Percentiles rank a stretch among this genome's conserved stretches.
These are phyloP conservation scores for Candida sanyaensis DNA, from an alignment of 1,139 yeast species.

Conservation along the genomic window DNA sequence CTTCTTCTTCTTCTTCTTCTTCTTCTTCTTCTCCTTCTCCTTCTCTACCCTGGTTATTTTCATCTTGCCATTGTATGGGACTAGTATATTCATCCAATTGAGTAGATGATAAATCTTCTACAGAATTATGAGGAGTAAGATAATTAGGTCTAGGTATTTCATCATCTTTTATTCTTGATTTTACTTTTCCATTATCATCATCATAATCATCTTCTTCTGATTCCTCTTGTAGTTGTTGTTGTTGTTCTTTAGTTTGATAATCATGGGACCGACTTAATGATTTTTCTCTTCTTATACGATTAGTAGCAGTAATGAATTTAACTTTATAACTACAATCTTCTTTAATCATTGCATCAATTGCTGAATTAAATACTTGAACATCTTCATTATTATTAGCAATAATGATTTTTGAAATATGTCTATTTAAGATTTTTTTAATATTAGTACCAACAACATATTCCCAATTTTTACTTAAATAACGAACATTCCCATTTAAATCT, in stretches of 20 bases:
- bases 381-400: constrained; percentile 67
- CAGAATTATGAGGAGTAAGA: constrained; percentile 31
- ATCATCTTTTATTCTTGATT: not conserved
- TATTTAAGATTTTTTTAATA: constrained; percentile 52
- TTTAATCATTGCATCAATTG: constrained; percentile 66
- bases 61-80: constrained; percentile 6
- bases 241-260: too few relatives aligned
- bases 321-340: constrained; percentile 82
- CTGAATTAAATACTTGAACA: constrained; percentile 65
- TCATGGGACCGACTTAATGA: constrained; percentile 4
- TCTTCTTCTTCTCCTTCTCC: too few relatives aligned
- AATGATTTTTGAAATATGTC: constrained; percentile 65
- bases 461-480: constrained; percentile 78
- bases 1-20: too few relatives aligned
- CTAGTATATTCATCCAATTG: constrained; percentile 3
- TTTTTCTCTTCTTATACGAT: constrained; percentile 21
- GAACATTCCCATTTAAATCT: constrained; percentile 76
- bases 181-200: not conserved
- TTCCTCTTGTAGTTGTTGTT: too few relatives aligned
- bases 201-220: constrained; percentile 2
- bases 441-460: constrained; percentile 70
- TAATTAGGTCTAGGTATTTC: constrained; percentile 16
- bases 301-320: constrained; percentile 63
- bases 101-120: constrained; percentile 9
- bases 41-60: constrained; percentile 8